These are phyloP conservation scores for Piper longum DNA, from an alignment of 164 flowering plant genomes.

Conservation along the genomic window DNA sequence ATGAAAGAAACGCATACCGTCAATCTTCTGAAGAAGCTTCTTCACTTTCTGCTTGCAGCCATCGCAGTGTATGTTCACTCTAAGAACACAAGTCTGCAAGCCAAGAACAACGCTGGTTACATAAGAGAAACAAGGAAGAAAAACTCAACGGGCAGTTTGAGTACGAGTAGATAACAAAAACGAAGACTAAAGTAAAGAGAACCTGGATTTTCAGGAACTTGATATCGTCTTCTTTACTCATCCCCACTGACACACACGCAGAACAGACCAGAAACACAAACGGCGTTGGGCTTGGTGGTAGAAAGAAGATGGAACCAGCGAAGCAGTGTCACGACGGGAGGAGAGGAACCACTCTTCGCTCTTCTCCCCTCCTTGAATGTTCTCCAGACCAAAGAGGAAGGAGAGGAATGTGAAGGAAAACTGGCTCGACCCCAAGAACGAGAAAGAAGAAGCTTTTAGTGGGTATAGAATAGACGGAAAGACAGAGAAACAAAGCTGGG, in stretches of 20 bases:
- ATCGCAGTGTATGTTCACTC: constrained; percentile 84
- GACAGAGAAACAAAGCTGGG: neutral
- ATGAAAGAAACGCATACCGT: constrained; percentile 30
- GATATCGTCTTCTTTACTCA: constrained; percentile 62
- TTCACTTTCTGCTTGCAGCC: constrained; percentile 82
- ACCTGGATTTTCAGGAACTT: constrained; percentile 78
- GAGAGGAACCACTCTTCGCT: no score
- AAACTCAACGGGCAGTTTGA: neutral
- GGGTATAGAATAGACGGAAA: neutral
- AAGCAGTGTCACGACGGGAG: neutral
- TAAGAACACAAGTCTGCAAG: constrained; percentile 73
- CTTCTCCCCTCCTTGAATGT: no score
- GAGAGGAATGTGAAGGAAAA: no score
- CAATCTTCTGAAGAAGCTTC: constrained; percentile 76
- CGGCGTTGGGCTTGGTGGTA: neutral
- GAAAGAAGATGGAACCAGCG: neutral
- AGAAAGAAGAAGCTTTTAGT: neutral
- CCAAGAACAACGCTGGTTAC: constrained; percentile 11
- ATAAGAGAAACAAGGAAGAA: constrained; percentile 4
- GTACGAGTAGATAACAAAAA: neutral
- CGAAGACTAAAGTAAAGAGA: constrained; percentile 13
- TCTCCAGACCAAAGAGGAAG: no score
- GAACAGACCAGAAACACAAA: neutral
- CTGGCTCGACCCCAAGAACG: neutral
- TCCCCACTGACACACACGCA: constrained; percentile 7